Conservation (phyloP, 164 flowering plant species). For the Nymphaea colorata region DNA sequence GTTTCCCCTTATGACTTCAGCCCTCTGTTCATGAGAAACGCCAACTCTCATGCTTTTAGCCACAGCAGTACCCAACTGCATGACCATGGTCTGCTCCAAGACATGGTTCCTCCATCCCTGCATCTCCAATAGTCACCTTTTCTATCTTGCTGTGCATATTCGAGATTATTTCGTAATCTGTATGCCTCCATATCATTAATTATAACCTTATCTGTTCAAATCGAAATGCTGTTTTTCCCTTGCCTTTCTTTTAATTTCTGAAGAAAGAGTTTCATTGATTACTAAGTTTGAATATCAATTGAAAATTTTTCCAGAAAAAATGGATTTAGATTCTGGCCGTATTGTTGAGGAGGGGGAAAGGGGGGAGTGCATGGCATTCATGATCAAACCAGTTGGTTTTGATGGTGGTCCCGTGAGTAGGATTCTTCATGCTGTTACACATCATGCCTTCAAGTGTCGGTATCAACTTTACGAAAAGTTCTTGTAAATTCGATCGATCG, state of each 20-base stretch:
- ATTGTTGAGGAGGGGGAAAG: too few relatives aligned
- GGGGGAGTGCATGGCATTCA: conserved; percentile 7
- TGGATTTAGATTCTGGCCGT: too few relatives aligned
- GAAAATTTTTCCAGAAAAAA: too few relatives aligned
- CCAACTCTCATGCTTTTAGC: conserved; percentile 3
- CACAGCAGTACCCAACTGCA: conserved; percentile 17
- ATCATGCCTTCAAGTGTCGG: background rate
- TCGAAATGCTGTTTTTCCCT: background rate
- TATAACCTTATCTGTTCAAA: conserved; percentile 7
- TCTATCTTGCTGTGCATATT: conserved; percentile 5
- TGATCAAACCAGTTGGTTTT: conserved; percentile 8
- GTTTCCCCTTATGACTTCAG: conserved; percentile 1
- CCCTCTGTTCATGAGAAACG: conserved; percentile 16
- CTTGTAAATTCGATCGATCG: background rate
- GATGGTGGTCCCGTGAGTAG: conserved; percentile 4
- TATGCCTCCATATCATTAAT: conserved; percentile 7
- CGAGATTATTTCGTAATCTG: conserved; percentile 3
- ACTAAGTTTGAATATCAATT: too few relatives aligned
- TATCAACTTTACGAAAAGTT: background rate
- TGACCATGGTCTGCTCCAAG: conserved; percentile 46
- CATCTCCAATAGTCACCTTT: conserved; percentile 3
- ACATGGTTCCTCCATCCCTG: conserved; percentile 28
- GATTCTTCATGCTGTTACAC: background rate
- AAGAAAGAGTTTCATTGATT: too few relatives aligned
- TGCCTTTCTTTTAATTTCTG: too few relatives aligned